phyloP scores from a whole-genome alignment of 2,329 filamentous ascomycete species.

The Parastagonospora avenae region DNA sequence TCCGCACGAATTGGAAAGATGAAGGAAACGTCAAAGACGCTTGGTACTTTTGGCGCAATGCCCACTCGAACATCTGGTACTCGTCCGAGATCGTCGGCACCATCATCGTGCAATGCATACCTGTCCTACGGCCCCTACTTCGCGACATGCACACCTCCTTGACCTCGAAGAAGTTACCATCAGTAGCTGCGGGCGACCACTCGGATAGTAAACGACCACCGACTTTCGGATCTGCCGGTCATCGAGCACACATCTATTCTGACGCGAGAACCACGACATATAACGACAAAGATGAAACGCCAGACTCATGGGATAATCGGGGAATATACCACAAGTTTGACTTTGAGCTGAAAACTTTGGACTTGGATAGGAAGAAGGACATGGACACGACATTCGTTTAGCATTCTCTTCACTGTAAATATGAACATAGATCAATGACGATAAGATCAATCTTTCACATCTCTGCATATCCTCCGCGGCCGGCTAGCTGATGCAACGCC shows the following conservation, averaged over 20 bases:
- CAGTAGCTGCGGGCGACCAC: conserved; percentile 11
- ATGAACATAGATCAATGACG: not conserved
- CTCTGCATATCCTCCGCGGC: not conserved
- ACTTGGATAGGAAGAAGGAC: conserved; percentile 11
- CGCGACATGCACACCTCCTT: conserved; percentile 49
- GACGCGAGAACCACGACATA: conserved; percentile 18
- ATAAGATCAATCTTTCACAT: too few species aligned
- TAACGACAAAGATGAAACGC: conserved; percentile 16
- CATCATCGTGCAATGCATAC: conserved; percentile 62
- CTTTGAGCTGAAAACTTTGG: conserved; percentile 29
- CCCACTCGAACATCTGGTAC: conserved; percentile 55
- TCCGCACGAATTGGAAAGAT: conserved; percentile 58
- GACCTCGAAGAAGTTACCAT: conserved; percentile 40
- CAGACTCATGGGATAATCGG: conserved; percentile 31
- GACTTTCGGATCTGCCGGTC: conserved; percentile 7
- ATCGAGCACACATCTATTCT: conserved; percentile 28
- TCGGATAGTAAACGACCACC: conserved; percentile 20
- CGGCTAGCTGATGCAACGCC: not conserved
- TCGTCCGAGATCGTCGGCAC: conserved; percentile 60
- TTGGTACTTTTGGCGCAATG: conserved; percentile 58
- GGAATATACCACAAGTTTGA: conserved; percentile 33
- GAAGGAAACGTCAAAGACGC: conserved; percentile 53
- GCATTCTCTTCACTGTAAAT: not conserved
- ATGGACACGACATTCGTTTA: conserved; percentile 8
- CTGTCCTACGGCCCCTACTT: conserved; percentile 57